phyloP scores from a whole-genome alignment of 768 basidiomycete genomes.

The Rhodosporidiobolus sp. region DNA sequence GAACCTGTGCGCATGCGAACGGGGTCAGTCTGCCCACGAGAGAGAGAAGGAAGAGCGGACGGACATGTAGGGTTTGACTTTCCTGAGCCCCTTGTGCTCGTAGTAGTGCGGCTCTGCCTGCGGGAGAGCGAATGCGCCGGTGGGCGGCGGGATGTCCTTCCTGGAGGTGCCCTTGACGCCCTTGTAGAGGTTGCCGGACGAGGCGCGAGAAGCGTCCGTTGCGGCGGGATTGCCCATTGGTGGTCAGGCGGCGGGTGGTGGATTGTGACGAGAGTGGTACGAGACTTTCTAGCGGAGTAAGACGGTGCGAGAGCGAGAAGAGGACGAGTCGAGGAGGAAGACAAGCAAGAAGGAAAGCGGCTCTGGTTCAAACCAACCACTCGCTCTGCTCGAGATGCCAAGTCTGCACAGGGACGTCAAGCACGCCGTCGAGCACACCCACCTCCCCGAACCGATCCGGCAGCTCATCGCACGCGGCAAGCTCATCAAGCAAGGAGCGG shows the following conservation, averaged over 20 bases:
- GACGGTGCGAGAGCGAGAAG: background rate
- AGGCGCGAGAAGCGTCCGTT: background rate
- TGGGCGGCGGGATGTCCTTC: conserved; percentile 14
- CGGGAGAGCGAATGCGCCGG: conserved; percentile 23
- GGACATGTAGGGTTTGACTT: conserved; percentile 37
- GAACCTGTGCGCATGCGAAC: background rate
- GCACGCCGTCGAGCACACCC: background rate
- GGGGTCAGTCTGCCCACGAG: background rate
- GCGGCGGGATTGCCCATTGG: background rate
- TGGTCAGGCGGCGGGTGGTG: background rate
- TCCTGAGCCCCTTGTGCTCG: conserved; percentile 35
- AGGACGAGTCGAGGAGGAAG: background rate
- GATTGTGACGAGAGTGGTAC: too few species aligned
- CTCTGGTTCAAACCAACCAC: background rate
- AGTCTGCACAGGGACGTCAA: conserved; percentile 19
- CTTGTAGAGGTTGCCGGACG: background rate
- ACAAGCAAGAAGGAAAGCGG: background rate
- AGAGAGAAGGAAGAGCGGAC: background rate
- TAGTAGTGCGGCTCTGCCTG: conserved; percentile 29
- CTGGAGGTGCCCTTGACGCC: conserved; percentile 16
- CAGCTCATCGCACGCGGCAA: conserved; percentile 42
- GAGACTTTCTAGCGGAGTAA: too few species aligned
- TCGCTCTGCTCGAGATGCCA: background rate
- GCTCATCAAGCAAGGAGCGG: conserved; percentile 56
- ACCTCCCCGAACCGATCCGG: conserved; percentile 3